A percentile compares a stretch with the other conserved stretches of the same genome.
Evolutionary conservation across 805 yeast genomes (phyloP).

Genomic region (Wickerhamomyces canadensis): DNA sequence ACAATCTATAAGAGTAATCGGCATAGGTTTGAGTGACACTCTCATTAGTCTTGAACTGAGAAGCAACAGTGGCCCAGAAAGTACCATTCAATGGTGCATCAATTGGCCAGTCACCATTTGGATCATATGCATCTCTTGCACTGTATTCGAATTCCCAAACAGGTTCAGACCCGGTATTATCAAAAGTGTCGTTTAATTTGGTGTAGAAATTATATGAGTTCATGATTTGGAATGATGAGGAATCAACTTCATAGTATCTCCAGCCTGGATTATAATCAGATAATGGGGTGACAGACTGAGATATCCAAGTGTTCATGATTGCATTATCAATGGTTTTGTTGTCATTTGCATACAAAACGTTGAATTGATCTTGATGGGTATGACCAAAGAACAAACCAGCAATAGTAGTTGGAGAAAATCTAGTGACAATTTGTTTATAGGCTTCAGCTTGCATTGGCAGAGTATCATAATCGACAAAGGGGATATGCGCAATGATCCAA

Average conservation of each 20-base stretch:
- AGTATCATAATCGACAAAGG: constrained; percentile 48
- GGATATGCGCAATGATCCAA: constrained; percentile 72
- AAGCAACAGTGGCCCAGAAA: constrained; percentile 50
- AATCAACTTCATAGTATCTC: constrained; percentile 67
- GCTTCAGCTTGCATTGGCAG: constrained; percentile 56
- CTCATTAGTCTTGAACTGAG: constrained; percentile 32
- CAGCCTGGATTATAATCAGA: constrained; percentile 60
- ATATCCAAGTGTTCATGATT: constrained; percentile 55
- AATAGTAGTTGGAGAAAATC: constrained; percentile 65
- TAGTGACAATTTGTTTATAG: constrained; percentile 51
- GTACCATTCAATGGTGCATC: constrained; percentile 58
- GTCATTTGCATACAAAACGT: constrained; percentile 47
- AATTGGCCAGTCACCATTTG: constrained; percentile 49
- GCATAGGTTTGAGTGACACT: constrained; percentile 45
- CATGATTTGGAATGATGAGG: constrained; percentile 52
- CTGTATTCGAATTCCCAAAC: constrained; percentile 60
- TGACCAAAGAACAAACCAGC: constrained; percentile 70
- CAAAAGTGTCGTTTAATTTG: constrained; percentile 52
- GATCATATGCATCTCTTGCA: constrained; percentile 53
- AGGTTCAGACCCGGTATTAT: constrained; percentile 50
- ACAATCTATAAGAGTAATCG: constrained; percentile 43
- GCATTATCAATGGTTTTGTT: constrained; percentile 39
- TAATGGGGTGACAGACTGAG: constrained; percentile 62
- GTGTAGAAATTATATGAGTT: constrained; percentile 56
- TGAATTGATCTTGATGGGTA: constrained; percentile 65